Conservation (phyloP, 768 basidiomycete genomes). For the Lactarius deliciosus region DNA sequence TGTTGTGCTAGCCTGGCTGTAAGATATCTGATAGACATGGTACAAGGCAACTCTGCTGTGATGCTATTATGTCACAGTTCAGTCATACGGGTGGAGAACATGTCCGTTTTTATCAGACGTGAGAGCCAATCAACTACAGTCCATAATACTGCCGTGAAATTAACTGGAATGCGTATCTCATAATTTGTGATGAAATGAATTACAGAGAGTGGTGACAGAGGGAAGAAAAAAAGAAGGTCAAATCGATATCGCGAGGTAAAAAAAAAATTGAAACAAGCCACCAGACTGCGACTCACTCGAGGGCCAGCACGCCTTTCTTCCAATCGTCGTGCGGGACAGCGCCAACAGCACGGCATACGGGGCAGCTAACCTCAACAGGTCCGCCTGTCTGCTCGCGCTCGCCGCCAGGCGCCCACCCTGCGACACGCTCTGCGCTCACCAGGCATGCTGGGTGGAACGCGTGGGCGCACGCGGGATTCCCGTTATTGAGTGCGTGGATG, state of each 20-base stretch:
- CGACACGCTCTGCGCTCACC: slow-evolving; percentile 63
- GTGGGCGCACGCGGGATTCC: slow-evolving; percentile 54
- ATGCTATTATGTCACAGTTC: slow-evolving; percentile 16
- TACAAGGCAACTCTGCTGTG: slow-evolving; percentile 41
- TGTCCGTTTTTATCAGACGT: background rate
- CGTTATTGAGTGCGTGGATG: slow-evolving; percentile 36
- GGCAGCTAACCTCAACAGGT: slow-evolving; percentile 67
- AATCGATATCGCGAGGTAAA: background rate
- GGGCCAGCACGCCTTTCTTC: slow-evolving; percentile 46
- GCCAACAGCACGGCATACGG: slow-evolving; percentile 67
- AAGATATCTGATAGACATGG: slow-evolving; percentile 29
- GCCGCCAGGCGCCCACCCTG: slow-evolving; percentile 51
- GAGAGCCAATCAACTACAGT: background rate
- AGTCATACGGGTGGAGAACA: background rate
- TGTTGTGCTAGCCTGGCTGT: slow-evolving; percentile 61
- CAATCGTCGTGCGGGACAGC: slow-evolving; percentile 59
- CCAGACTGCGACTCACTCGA: slow-evolving; percentile 20
- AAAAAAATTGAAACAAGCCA: background rate
- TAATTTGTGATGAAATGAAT: background rate
- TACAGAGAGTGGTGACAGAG: background rate
- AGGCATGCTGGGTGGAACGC: slow-evolving; percentile 72
- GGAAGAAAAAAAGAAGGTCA: background rate
- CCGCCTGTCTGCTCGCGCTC: slow-evolving; percentile 40
- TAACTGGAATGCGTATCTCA: background rate
- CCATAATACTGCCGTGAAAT: slow-evolving; percentile 7